Conservation (phyloP, 2,329 filamentous ascomycete species). For the Alternaria novae-zelandiae region DNA sequence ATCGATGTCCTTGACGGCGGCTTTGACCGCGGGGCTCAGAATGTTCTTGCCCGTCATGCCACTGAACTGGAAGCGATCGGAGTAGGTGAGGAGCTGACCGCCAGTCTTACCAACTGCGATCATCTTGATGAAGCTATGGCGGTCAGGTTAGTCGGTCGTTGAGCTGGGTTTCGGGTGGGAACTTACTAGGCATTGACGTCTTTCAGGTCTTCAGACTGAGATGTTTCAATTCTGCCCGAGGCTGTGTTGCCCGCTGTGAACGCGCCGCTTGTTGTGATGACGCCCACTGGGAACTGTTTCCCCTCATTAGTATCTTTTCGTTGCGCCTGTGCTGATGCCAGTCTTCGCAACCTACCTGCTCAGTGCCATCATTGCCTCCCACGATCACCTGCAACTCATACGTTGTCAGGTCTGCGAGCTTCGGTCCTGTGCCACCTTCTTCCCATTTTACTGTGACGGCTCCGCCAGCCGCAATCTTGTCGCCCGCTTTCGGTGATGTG, state of each 20-base stretch:
- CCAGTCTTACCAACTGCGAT: conserved; percentile 61
- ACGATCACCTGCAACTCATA: conserved; percentile 67
- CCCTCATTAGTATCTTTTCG: conserved; percentile 3
- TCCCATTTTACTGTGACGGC: conserved; percentile 63
- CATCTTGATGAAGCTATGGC: conserved; percentile 53
- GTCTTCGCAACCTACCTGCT: conserved; percentile 52
- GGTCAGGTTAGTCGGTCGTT: conserved; percentile 9
- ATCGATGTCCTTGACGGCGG: conserved; percentile 44
- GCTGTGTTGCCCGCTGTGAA: conserved; percentile 54
- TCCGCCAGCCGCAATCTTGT: conserved; percentile 57
- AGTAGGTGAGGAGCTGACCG: conserved; percentile 65
- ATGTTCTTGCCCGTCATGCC: conserved; percentile 69
- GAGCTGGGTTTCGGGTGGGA: not conserved
- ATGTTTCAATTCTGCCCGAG: conserved; percentile 32
- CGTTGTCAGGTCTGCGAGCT: conserved; percentile 57
- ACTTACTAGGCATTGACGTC: conserved; percentile 63
- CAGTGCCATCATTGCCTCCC: conserved; percentile 61
- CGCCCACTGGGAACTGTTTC: conserved; percentile 11
- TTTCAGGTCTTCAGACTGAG: conserved; percentile 39
- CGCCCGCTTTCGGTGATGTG: conserved; percentile 59
- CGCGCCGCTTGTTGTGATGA: conserved; percentile 54
- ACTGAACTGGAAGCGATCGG: conserved; percentile 67
- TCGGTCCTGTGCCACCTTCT: conserved; percentile 60
- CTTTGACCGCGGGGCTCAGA: conserved; percentile 55
- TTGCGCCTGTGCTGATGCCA: not conserved